Conservation (phyloP, 192 early-diverging fungal genomes). For the Pecoramyces ruminantium region DNA sequence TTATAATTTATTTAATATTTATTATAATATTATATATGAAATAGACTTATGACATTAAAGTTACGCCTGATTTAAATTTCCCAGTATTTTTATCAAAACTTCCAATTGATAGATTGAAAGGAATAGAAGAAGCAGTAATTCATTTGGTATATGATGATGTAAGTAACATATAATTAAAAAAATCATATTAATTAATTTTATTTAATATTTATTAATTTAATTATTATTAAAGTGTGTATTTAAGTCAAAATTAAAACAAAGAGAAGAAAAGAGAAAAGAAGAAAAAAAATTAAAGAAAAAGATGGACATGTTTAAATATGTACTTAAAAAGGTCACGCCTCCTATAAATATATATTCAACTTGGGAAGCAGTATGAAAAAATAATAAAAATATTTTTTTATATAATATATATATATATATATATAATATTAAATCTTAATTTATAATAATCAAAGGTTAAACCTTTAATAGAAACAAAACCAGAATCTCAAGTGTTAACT, state of each 20-base stretch:
- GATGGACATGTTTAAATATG: slow-evolving; percentile 58
- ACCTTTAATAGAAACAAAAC: slow-evolving; percentile 18
- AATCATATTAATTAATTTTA: too few species aligned
- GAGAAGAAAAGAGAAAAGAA: slow-evolving; percentile 54
- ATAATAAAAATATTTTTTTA: too few species aligned
- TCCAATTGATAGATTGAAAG: slow-evolving; percentile 9
- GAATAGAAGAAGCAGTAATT: slow-evolving; percentile 12
- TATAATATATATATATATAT: too few species aligned
- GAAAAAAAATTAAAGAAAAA: slow-evolving; percentile 51
- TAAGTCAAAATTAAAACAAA: slow-evolving; percentile 33
- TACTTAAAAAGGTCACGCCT: slow-evolving; percentile 49
- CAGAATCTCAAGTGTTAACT: slow-evolving; percentile 50
- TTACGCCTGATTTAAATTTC: slow-evolving; percentile 24
- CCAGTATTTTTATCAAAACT: slow-evolving; percentile 13
- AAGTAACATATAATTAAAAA: too few species aligned
- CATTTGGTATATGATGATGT: slow-evolving; percentile 30
- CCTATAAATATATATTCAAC: slow-evolving; percentile 29
- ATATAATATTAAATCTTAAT: too few species aligned
- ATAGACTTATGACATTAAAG: slow-evolving; percentile 21
- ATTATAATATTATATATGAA: too few species aligned
- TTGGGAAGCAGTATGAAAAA: slow-evolving; percentile 55
- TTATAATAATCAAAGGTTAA: slow-evolving; percentile 8
- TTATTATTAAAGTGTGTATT: slow-evolving; percentile 29
- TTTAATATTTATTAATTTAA: too few species aligned
- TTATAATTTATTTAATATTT: too few species aligned